Conservation (phyloP, 306 rosid species). For the Glycine soja region DNA sequence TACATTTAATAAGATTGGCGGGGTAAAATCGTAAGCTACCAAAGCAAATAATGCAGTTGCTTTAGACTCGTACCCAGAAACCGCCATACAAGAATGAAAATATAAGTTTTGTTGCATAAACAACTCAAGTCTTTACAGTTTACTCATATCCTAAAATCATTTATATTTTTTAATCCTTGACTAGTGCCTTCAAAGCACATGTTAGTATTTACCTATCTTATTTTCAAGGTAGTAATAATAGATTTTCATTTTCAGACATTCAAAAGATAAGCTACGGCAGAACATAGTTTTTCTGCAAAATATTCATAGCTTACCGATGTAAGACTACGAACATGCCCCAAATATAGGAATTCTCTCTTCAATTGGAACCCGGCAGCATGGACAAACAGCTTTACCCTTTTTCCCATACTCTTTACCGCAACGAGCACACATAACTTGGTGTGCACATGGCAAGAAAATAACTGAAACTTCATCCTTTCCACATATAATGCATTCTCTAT, state of each 20-base stretch:
- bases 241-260: constrained; percentile 25
- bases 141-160: background rate
- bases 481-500: constrained; percentile 82
- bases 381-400: constrained; percentile 77
- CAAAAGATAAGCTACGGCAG: constrained; percentile 29
- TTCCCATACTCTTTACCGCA: constrained; percentile 78
- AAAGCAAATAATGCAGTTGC: background rate
- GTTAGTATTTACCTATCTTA: too few species aligned
- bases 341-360: constrained; percentile 85
- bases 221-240: background rate
- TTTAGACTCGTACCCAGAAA: background rate
- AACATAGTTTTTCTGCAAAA: constrained; percentile 50
- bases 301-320: constrained; percentile 5
- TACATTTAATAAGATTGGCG: background rate
- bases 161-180: too few species aligned
- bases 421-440: constrained; percentile 81
- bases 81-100: background rate
- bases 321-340: constrained; percentile 80
- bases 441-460: constrained; percentile 96
- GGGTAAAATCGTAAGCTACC: background rate
- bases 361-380: constrained; percentile 78
- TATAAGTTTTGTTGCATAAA: background rate
- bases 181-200: too few species aligned
- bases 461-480: constrained; percentile 79
- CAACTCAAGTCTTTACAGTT: background rate